Conservation (phyloP, 2,329 filamentous ascomycete genomes). For the Westerdykella aurantiaca region DNA sequence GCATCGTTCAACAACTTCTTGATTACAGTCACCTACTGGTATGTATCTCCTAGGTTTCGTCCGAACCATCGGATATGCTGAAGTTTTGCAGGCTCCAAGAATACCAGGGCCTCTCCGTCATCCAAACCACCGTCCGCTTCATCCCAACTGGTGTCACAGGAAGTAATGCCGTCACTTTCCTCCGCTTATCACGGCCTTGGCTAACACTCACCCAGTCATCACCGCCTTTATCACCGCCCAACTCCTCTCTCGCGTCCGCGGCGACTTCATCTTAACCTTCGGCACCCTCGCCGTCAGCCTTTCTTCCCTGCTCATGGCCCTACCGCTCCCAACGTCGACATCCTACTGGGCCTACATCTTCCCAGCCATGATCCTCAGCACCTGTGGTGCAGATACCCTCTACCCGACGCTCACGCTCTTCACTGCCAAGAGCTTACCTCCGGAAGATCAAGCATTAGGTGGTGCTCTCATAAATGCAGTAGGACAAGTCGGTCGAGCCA, state of each 20-base stretch:
- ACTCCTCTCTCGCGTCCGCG: conserved; percentile 47
- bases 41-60: neutral
- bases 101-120: conserved; percentile 54
- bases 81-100: conserved; percentile 50
- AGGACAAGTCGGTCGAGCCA: conserved; percentile 58
- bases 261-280: conserved; percentile 52
- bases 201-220: conserved; percentile 33
- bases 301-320: conserved; percentile 56
- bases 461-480: conserved; percentile 64
- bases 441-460: conserved; percentile 61
- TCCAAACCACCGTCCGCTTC: conserved; percentile 65
- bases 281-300: conserved; percentile 47
- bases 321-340: conserved; percentile 55
- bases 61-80: neutral
- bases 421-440: conserved; percentile 56
- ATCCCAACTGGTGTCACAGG: conserved; percentile 60
- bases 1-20: conserved; percentile 63
- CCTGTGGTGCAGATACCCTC: conserved; percentile 61
- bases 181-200: neutral
- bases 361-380: conserved; percentile 59
- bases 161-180: conserved; percentile 2
- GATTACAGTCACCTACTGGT: conserved; percentile 62
- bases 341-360: conserved; percentile 64
- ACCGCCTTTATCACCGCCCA: conserved; percentile 49
- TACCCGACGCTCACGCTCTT: conserved; percentile 63